A percentile compares a stretch with the other conserved stretches of the same genome.
These are phyloP conservation scores for Phytophthora lateralis DNA, from an alignment of 352 stramenopile genomes.

Conservation along the genomic window DNA sequence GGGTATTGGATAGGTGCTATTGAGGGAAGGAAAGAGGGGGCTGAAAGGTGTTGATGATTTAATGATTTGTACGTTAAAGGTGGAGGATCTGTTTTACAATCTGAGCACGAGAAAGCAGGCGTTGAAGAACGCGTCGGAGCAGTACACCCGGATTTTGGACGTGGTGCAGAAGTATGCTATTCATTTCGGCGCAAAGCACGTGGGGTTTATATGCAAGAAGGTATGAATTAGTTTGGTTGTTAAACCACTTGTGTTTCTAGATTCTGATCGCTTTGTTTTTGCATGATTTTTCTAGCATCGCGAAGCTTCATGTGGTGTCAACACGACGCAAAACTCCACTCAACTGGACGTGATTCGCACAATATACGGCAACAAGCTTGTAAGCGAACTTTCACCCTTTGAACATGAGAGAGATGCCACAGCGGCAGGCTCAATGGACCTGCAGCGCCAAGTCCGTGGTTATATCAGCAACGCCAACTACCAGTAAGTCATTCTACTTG, in stretches of 20 bases:
- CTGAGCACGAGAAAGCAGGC: constrained; percentile 92
- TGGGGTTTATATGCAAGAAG: constrained; percentile 97
- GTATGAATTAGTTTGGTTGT: constrained; percentile 12
- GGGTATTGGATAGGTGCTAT: not conserved
- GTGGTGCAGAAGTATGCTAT: constrained; percentile 98
- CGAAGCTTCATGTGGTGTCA: constrained; percentile 79
- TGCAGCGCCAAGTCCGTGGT: constrained; percentile 43
- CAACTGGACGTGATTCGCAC: constrained; percentile 77
- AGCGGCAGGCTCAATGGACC: constrained; percentile 43
- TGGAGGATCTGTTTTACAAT: constrained; percentile 99
- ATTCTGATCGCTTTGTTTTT: not conserved
- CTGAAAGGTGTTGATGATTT: not conserved
- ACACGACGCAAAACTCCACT: constrained; percentile 64
- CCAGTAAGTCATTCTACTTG: constrained; percentile 49
- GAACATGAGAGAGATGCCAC: constrained; percentile 37
- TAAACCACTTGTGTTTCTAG: not conserved
- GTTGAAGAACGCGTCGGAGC: constrained; percentile 93
- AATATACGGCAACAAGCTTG: constrained; percentile 78
- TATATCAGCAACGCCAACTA: constrained; percentile 91
- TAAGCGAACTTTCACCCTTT: constrained; percentile 64
- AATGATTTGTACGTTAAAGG: constrained; percentile 34
- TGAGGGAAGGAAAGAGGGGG: not conserved
- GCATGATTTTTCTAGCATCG: constrained; percentile 50
- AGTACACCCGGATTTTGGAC: constrained; percentile 94
- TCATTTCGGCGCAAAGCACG: constrained; percentile 86